These are phyloP conservation scores for Populus euphratica DNA, from an alignment of 345 rosid genomes.

Conservation along the genomic window DNA sequence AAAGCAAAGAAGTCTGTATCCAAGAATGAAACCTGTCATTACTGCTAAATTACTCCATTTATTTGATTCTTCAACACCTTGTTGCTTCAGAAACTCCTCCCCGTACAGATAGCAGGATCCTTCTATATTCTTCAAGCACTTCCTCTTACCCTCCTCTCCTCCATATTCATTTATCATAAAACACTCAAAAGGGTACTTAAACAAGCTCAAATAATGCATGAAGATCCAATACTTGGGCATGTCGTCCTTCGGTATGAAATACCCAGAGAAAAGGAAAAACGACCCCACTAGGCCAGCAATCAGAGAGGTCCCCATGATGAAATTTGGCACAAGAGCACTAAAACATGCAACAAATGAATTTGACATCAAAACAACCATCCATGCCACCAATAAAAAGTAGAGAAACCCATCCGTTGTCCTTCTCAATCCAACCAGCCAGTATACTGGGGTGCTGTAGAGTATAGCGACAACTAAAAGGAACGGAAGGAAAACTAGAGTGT, in stretches of 20 bases:
- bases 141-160: conserved; percentile 20
- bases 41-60: conserved; percentile 30
- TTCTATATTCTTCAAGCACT: conserved; percentile 17
- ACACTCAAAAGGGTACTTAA: conserved; percentile 38
- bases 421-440: conserved; percentile 33
- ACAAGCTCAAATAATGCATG: conserved; percentile 32
- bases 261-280: conserved; percentile 35
- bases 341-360: conserved; percentile 34
- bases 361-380: conserved; percentile 32
- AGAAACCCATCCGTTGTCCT: conserved; percentile 29
- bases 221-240: conserved; percentile 30
- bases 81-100: conserved; percentile 25
- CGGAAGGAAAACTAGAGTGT: conserved; percentile 30
- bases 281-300: conserved; percentile 32
- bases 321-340: conserved; percentile 33
- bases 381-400: conserved; percentile 29
- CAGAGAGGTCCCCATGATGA: conserved; percentile 27
- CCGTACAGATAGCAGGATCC: conserved; percentile 27
- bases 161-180: conserved; percentile 34
- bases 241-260: conserved; percentile 31
- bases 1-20: conserved; percentile 24
- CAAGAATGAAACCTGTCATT: conserved; percentile 31
- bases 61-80: conserved; percentile 25
- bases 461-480: conserved; percentile 31
- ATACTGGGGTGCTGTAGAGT: conserved; percentile 28